phyloP scores from a whole-genome alignment of 306 rosid species.

The Fragaria vesca region DNA sequence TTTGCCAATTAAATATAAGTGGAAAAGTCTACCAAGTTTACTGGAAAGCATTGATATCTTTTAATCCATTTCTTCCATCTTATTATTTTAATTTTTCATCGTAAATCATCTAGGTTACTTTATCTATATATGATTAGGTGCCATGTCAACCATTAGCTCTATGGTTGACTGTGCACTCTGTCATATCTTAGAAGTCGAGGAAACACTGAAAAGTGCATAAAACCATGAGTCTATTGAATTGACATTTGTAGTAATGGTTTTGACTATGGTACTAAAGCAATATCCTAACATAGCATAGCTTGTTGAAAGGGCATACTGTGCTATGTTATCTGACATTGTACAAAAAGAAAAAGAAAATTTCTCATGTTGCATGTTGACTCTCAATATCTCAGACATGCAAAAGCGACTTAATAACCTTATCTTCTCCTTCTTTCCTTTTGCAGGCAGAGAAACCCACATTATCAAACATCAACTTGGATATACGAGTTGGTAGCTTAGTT shows the following conservation, averaged over 20 bases:
- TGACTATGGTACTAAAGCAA: not conserved
- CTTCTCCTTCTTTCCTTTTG: conserved; percentile 5
- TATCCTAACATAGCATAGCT: not conserved
- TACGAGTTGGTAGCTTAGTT: conserved; percentile 76
- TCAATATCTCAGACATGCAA: not conserved
- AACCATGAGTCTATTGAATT: no score
- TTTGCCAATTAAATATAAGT: not conserved
- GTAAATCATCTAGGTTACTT: no score
- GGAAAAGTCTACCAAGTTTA: not conserved
- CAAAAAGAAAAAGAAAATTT: not conserved
- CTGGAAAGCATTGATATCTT: not conserved
- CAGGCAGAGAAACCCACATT: conserved; percentile 68
- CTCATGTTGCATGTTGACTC: conserved; percentile 5
- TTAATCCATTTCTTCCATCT: no score
- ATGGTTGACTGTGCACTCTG: no score
- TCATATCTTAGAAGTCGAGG: not conserved
- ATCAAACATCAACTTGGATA: conserved; percentile 68
- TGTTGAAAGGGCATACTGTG: not conserved
- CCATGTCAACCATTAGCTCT: no score
- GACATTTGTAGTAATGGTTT: no score
- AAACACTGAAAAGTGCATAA: not conserved
- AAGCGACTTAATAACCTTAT: not conserved
- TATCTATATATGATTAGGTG: no score
- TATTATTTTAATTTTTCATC: not conserved
- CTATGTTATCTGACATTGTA: not conserved